phyloP scores from a whole-genome alignment of 345 rosid species.

The Cardamine chenopodiifolia region DNA sequence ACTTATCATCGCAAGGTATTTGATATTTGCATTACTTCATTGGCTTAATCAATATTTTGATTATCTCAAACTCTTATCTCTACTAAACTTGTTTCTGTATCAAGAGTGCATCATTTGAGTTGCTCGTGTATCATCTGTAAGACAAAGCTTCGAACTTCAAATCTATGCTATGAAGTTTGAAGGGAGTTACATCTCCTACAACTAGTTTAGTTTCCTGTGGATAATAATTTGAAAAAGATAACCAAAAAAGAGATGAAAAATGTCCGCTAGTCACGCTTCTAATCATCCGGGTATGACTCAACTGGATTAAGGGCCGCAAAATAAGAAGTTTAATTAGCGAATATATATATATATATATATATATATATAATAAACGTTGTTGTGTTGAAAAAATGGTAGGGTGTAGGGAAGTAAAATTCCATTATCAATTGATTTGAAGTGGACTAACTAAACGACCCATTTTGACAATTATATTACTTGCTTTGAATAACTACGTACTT shows the following conservation, averaged over 20 bases:
- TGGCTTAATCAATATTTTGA: not conserved
- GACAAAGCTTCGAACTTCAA: not conserved
- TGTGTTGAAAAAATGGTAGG: conserved; percentile 28
- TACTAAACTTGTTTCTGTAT: not conserved
- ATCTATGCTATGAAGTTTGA: not conserved
- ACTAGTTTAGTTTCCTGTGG: not conserved
- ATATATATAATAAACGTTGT: conserved; percentile 8
- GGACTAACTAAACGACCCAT: conserved; percentile 40
- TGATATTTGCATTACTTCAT: not conserved
- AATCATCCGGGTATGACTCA: conserved; percentile 13
- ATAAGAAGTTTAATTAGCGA: conserved; percentile 26
- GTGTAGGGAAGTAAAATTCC: conserved; percentile 46
- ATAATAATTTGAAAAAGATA: not conserved
- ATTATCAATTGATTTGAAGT: conserved; percentile 43
- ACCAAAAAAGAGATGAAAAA: not conserved
- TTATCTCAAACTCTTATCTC: not conserved
- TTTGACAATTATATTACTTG: conserved; percentile 37
- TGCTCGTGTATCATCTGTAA: conserved; percentile 15
- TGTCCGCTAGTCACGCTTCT: conserved; percentile 40
- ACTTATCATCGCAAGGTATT: not conserved
- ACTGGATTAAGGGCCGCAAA: conserved; percentile 38
- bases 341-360: conserved; percentile 6
- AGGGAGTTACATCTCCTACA: not conserved
- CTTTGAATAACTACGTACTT: conserved; percentile 32
- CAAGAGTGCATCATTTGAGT: not conserved